Percentiles rank a stretch among this genome's conserved stretches.
Evolutionary conservation across 805 yeast genomes (phyloP).

Genomic region (Maudiozyma serrabonitensis): DNA sequence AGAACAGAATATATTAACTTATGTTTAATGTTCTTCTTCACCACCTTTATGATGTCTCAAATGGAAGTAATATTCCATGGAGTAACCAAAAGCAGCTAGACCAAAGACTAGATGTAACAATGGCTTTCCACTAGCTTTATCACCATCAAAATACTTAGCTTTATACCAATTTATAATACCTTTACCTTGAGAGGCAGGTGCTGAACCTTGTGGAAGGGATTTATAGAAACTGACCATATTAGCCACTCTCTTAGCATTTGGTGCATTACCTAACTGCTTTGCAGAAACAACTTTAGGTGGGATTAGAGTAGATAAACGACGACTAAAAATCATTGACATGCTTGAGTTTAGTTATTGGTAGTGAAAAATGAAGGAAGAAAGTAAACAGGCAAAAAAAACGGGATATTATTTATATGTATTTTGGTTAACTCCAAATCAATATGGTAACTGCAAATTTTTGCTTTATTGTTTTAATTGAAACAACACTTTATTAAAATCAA

Average conservation of each 20-base stretch:
- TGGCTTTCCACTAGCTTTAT: constrained; percentile 77
- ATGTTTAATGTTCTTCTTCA: constrained; percentile 16
- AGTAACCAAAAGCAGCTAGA: constrained; percentile 71
- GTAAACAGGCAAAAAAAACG: not conserved
- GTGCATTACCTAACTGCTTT: constrained; percentile 88
- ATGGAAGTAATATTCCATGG: constrained; percentile 90
- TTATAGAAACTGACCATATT: constrained; percentile 93
- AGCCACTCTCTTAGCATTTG: constrained; percentile 93
- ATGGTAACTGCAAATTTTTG: too few species aligned
- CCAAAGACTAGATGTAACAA: constrained; percentile 64
- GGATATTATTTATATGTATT: too few species aligned
- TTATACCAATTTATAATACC: constrained; percentile 69
- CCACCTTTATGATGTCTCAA: constrained; percentile 49
- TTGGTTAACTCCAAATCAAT: too few species aligned
- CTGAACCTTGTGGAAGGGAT: constrained; percentile 89
- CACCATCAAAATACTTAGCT: constrained; percentile 78
- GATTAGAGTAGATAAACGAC: constrained; percentile 88
- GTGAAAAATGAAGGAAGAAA: not conserved
- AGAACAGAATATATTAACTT: too few species aligned
- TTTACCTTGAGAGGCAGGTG: constrained; percentile 51
- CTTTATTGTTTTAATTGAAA: too few species aligned
- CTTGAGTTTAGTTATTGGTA: not conserved
- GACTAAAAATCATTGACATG: constrained; percentile 53
- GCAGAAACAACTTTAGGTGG: constrained; percentile 99
- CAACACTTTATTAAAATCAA: too few species aligned